Evolutionary conservation across 805 yeast species (phyloP).

Genomic region (Teunomyces tritomae): DNA sequence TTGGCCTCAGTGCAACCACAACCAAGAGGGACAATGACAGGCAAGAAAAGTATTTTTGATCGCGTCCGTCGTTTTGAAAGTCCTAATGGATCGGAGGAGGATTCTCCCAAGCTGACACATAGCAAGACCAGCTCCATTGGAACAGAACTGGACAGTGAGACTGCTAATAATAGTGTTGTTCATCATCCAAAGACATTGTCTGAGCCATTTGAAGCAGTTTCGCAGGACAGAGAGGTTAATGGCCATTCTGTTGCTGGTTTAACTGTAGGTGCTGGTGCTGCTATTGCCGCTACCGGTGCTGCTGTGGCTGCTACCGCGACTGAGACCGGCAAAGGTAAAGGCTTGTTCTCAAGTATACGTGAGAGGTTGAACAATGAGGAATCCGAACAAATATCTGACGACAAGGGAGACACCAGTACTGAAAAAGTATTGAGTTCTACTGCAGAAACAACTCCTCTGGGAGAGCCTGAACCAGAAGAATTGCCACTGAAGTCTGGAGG

Average conservation of each 20-base stretch:
- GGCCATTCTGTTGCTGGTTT: conserved; percentile 9
- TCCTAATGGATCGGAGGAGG: conserved; percentile 11
- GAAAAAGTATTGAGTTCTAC: conserved; percentile 19
- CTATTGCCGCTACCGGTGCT: conserved; percentile 7
- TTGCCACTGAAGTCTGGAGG: conserved; percentile 15
- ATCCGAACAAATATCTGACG: conserved; percentile 10
- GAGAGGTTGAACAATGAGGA: conserved; percentile 22
- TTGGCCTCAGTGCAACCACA: conserved; percentile 15
- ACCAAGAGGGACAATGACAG: conserved; percentile 19
- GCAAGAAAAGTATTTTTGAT: conserved; percentile 26
- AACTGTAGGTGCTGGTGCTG: conserved; percentile 8
- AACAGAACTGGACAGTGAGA: conserved; percentile 4
- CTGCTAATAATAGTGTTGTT: conserved; percentile 3
- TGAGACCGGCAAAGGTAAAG: conserved; percentile 19
- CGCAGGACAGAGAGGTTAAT: conserved; percentile 1
- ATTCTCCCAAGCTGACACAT: conserved; percentile 2
- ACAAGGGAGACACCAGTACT: conserved; percentile 16
- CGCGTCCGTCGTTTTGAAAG: conserved; percentile 38
- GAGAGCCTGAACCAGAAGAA: conserved; percentile 14
- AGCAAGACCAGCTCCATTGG: conserved; percentile 4
- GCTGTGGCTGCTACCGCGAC: conserved; percentile 6
- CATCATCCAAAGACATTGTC: conserved; percentile 2
- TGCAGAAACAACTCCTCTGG: conserved; percentile 33
- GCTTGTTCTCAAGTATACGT: conserved; percentile 35
- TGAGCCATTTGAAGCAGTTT: conserved; percentile 8